Evolutionary conservation across 2,329 filamentous ascomycete genomes (phyloP), one percentile per base, ranked within the genome.

Genomic region (Calonectria honghensis): DNA sequence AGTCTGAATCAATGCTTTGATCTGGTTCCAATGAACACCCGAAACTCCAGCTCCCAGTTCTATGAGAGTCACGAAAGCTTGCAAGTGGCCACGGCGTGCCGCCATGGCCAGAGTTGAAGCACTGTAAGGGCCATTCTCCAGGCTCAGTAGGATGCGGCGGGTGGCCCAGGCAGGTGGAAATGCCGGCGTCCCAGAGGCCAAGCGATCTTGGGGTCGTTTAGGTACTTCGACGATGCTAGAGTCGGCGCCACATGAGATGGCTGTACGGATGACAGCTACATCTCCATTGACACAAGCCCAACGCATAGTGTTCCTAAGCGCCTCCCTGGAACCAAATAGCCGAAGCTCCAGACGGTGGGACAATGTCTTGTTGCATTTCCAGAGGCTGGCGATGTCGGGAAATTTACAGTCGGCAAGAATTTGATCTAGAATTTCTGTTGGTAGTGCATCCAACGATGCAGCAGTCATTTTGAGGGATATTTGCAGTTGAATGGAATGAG

Each of bases 271-370:
- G 51, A 54, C 24, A 7, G 5, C 6, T 6, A 32, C 29, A 31
- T 54, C 51, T 20, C 51, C 51, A n/a, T 54, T 54, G 51, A 31
- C 29, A 11, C 51, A 54, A 14, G 51, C 51, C 51, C 51, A 54
- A 20, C 16, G 16, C 51, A 54, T 54, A 1, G 51, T 32, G 13
- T 54, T 27, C 6, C 29, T 32, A 14, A 32, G 14, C 2, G 51
- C 51, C 4, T 32, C 0, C 11, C 5, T 13, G 51, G 51, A 54
- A 18, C 51, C 29, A 20, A 54, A 54, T 0, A 54, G 51, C 27
- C 4, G 16, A 2, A 29, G 18, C 51, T n/a, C 51, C 16, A 54
- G 27, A 29, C 51, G 27, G 20, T 10, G 7, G 3, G 24, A 18
- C 29, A 54, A 32, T 18, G 10, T 54, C 18, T 32, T n/a, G 51